These are phyloP conservation scores for Aspergillaceae sp. DNA, from an alignment of 2,329 filamentous ascomycete species.

Conservation along the genomic window DNA sequence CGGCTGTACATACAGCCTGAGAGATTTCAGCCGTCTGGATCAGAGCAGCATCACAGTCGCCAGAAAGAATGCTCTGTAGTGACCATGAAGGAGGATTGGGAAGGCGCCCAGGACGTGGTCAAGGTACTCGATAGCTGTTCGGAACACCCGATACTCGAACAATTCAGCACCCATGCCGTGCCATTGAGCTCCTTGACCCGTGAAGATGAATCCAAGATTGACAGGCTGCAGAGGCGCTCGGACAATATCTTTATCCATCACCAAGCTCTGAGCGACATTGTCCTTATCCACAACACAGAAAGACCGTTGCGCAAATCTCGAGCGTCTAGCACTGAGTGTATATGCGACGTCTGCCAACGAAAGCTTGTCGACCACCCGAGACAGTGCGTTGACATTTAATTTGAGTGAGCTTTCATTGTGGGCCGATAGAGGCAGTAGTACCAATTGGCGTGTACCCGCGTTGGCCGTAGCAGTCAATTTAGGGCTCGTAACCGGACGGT, in stretches of 20 bases:
- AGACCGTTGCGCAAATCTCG: too few species aligned
- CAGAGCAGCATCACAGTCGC: conserved; percentile 6
- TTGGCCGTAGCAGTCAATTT: neutral
- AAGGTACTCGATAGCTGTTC: neutral
- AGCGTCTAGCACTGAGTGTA: neutral
- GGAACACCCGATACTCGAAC: neutral
- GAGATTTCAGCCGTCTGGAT: conserved; percentile 1
- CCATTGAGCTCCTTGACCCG: conserved; percentile 28
- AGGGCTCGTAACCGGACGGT: neutral
- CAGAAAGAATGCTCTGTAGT: neutral
- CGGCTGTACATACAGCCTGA: conserved; percentile 17
- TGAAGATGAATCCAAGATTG: conserved; percentile 15
- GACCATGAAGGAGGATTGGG: neutral
- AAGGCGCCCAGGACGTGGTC: neutral
- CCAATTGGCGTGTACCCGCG: neutral
- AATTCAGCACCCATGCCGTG: conserved; percentile 16
- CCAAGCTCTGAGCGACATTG: too few species aligned
- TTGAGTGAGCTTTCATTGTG: neutral
- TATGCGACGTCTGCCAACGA: neutral
- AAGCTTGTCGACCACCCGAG: neutral
- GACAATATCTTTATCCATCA: too few species aligned
- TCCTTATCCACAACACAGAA: too few species aligned
- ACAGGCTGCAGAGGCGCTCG: too few species aligned
- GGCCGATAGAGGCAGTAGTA: neutral
- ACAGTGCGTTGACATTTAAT: neutral